phyloP scores from a whole-genome alignment of 495 filamentous ascomycete species.

The Neurospora pannonica region DNA sequence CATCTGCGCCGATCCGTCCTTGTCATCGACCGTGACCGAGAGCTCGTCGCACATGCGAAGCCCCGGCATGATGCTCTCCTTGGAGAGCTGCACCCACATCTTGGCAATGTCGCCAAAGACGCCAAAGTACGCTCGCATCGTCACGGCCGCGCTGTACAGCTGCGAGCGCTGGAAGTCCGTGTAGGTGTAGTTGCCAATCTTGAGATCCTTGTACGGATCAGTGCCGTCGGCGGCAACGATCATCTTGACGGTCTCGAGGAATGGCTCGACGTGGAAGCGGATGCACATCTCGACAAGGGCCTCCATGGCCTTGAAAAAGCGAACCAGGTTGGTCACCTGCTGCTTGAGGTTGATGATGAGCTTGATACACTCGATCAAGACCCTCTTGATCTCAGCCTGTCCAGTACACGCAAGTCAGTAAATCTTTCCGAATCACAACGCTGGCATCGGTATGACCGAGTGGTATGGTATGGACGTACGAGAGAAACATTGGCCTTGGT shows the following conservation, averaged over 20 bases:
- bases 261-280: neutral
- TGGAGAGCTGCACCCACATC: conserved; percentile 5
- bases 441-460: neutral
- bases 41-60: neutral
- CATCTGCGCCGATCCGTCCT: neutral
- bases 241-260: neutral
- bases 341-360: conserved; percentile 3
- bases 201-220: neutral
- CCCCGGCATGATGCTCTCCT: neutral
- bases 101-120: conserved; percentile 1
- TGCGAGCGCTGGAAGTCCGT: conserved; percentile 1
- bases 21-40: neutral
- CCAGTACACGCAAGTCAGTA: neutral
- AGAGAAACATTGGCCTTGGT: neutral
- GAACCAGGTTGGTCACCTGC: conserved; percentile 2
- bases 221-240: conserved; percentile 3
- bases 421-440: neutral
- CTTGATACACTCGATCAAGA: conserved; percentile 1
- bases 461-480: neutral
- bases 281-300: neutral
- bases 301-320: conserved; percentile 2
- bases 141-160: neutral
- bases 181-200: neutral
- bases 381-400: conserved; percentile 2
- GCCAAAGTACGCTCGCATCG: conserved; percentile 1